Conservation (phyloP, 192 early-diverging fungal species). For the Coemansia sp. region DNA sequence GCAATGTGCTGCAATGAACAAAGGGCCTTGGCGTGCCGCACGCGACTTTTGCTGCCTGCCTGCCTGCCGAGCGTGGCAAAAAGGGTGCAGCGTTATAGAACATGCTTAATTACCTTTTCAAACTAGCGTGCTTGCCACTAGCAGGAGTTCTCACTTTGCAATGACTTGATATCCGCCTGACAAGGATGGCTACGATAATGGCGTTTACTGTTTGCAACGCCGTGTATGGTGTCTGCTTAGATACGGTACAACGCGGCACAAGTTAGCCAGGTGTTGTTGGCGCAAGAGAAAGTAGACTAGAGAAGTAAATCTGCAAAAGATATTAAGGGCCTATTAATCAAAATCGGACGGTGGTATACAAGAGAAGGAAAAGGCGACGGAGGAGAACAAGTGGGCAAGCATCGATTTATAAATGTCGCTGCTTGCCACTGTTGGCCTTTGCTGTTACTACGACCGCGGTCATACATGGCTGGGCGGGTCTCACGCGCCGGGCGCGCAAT, state of each 20-base stretch:
- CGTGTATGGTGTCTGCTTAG: neutral
- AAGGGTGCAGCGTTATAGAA: too few species aligned
- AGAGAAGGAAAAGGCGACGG: neutral
- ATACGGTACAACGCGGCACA: neutral
- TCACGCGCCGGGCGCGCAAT: neutral
- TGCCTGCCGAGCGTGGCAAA: too few species aligned
- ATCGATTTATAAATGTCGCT: neutral
- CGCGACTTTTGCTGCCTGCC: too few species aligned
- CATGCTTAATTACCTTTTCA: neutral
- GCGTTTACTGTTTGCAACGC: slow-evolving; percentile 1
- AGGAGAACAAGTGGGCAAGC: neutral
- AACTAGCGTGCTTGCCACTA: neutral
- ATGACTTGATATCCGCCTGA: neutral
- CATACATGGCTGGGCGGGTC: neutral
- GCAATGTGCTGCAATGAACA: neutral
- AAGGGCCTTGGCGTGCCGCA: neutral
- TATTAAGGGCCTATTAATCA: neutral
- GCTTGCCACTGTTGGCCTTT: neutral
- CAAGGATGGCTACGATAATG: neutral
- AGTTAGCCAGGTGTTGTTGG: neutral
- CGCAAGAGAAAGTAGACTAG: neutral
- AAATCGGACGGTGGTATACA: neutral
- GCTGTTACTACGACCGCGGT: neutral
- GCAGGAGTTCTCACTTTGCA: neutral
- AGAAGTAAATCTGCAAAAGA: neutral